phyloP scores from a whole-genome alignment of 305 asterid species.

The Fraxinus sp. region DNA sequence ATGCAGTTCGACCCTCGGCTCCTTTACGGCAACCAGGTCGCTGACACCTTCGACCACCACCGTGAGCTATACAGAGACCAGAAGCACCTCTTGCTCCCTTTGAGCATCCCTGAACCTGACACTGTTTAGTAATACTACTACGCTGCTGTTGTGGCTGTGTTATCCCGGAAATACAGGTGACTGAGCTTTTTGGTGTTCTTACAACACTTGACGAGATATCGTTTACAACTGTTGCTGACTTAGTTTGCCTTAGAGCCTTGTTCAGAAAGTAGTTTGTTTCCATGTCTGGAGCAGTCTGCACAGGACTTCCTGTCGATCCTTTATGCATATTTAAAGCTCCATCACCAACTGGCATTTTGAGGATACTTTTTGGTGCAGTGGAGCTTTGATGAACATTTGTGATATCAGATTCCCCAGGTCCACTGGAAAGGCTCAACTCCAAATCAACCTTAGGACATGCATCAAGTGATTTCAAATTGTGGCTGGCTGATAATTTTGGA shows the following conservation, averaged over 20 bases:
- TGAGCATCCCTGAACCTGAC: slow-evolving; percentile 78
- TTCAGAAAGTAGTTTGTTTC: slow-evolving; percentile 39
- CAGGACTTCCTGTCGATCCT: slow-evolving; percentile 40
- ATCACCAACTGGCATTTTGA: slow-evolving; percentile 26
- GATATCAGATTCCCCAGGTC: slow-evolving; percentile 64
- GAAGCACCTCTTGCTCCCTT: slow-evolving; percentile 99
- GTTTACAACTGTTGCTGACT: slow-evolving; percentile 41
- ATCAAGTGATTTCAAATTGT: slow-evolving; percentile 31
- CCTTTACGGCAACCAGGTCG: slow-evolving; percentile 81
- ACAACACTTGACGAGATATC: slow-evolving; percentile 51
- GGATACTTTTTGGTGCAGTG: slow-evolving; percentile 29
- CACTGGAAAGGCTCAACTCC: slow-evolving; percentile 72
- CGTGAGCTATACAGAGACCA: slow-evolving; percentile 91
- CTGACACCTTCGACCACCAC: slow-evolving; percentile 96
- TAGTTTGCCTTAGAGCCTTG: slow-evolving; percentile 37
- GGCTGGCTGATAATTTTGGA: slow-evolving; percentile 39
- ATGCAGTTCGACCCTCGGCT: slow-evolving; percentile 98
- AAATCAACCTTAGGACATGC: slow-evolving; percentile 71
- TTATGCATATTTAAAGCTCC: slow-evolving; percentile 42
- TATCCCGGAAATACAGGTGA: slow-evolving; percentile 97
- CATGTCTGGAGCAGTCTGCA: slow-evolving; percentile 33
- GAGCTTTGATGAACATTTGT: slow-evolving; percentile 49
- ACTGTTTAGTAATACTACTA: slow-evolving; percentile 57
- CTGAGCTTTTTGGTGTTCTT: slow-evolving; percentile 77
- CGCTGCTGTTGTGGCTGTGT: slow-evolving; percentile 63